Evolutionary conservation across 768 basidiomycete species (phyloP).

Genomic region (Russula lepida): DNA sequence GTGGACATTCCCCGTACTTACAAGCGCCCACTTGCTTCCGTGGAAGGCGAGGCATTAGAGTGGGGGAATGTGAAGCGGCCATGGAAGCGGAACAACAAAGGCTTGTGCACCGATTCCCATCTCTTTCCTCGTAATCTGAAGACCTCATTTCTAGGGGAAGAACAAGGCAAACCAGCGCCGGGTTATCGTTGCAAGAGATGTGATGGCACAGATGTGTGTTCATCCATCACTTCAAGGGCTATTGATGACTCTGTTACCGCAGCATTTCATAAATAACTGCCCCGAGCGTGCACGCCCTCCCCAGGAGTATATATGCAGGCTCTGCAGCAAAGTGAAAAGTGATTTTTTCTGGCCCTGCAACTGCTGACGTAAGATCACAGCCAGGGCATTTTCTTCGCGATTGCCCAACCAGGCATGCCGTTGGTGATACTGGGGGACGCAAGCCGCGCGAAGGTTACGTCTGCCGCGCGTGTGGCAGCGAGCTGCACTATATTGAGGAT

Average conservation of each 20-base stretch:
- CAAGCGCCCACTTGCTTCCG: slow-evolving; percentile 48
- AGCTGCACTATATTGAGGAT: slow-evolving; percentile 79
- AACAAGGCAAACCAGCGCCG: slow-evolving; percentile 50
- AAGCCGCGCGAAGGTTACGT: slow-evolving; percentile 83
- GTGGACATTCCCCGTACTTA: slow-evolving; percentile 31
- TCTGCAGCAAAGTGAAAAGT: slow-evolving; percentile 57
- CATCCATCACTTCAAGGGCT: not conserved
- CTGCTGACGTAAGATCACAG: slow-evolving; percentile 29
- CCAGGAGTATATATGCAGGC: slow-evolving; percentile 80
- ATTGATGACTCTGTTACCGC: not conserved
- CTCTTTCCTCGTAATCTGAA: not conserved
- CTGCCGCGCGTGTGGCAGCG: slow-evolving; percentile 86
- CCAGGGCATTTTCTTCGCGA: slow-evolving; percentile 83
- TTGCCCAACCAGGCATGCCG: slow-evolving; percentile 71
- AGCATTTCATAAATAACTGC: slow-evolving; percentile 75
- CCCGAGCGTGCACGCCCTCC: slow-evolving; percentile 69
- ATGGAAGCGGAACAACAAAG: slow-evolving; percentile 48
- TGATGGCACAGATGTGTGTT: slow-evolving; percentile 59
- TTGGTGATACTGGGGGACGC: slow-evolving; percentile 74
- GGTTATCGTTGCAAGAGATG: slow-evolving; percentile 76
- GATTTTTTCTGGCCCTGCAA: not conserved
- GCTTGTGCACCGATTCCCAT: slow-evolving; percentile 29
- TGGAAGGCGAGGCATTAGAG: slow-evolving; percentile 53
- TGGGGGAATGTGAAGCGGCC: slow-evolving; percentile 56
- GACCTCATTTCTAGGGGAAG: slow-evolving; percentile 23